A percentile compares a stretch with the other conserved stretches of the same genome.
Conservation (phyloP, 306 rosid species). For the Abrus precatorius region DNA sequence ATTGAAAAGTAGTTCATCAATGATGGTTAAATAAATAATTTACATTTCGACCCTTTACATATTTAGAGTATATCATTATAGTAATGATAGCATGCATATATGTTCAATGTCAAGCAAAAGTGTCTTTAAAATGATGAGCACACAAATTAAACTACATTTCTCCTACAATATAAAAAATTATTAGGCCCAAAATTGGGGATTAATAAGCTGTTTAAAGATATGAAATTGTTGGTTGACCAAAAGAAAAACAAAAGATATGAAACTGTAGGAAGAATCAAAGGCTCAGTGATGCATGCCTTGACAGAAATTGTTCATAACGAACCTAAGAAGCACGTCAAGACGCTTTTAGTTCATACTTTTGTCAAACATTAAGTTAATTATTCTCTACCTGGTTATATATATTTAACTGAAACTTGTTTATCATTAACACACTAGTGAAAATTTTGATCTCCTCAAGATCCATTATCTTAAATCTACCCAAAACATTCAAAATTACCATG, state of each 20-base stretch:
- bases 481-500: neutral
- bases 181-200: neutral
- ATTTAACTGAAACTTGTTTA: no score
- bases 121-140: neutral
- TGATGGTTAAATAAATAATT: neutral
- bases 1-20: neutral
- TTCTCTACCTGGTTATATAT: neutral
- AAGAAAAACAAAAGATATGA: no score
- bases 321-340: neutral
- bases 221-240: neutral
- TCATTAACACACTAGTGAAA: no score
- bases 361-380: slow-evolving; percentile 7
- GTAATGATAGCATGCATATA: neutral
- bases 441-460: neutral
- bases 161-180: neutral
- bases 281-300: neutral
- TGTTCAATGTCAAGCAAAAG: neutral
- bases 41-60: neutral
- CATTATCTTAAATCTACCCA: neutral
- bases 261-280: neutral
- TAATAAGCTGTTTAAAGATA: neutral
- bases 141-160: neutral
- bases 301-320: neutral
- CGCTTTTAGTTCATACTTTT: neutral
- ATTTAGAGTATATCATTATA: neutral